These are phyloP conservation scores for Phytopythium litorale DNA, from an alignment of 352 stramenopile genomes.

Conservation along the genomic window DNA sequence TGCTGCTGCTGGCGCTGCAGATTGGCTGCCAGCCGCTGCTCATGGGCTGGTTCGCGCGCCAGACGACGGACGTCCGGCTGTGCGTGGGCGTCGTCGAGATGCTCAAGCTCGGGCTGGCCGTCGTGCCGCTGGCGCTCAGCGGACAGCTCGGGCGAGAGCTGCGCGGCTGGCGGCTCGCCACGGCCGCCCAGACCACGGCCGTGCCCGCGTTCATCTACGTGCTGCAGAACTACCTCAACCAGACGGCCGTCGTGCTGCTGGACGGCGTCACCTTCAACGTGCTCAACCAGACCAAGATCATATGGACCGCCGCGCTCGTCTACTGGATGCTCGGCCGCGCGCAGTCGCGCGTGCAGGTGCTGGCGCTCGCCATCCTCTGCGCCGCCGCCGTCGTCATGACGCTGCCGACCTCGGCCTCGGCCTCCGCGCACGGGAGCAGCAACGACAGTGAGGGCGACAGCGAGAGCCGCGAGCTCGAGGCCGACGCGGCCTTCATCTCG, in stretches of 20 bases:
- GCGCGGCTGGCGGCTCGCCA: slow-evolving; percentile 58
- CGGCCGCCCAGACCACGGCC: slow-evolving; percentile 58
- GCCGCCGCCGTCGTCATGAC: slow-evolving; percentile 77
- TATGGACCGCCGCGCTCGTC: slow-evolving; percentile 79
- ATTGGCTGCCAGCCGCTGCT: slow-evolving; percentile 77
- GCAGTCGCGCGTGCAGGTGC: slow-evolving; percentile 65
- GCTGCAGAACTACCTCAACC: slow-evolving; percentile 81
- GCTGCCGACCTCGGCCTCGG: slow-evolving; percentile 14
- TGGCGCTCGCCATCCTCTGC: slow-evolving; percentile 66
- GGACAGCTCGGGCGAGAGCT: slow-evolving; percentile 47
- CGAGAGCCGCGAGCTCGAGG: slow-evolving; percentile 4
- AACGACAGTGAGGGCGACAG: not conserved
- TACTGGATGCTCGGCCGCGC: slow-evolving; percentile 73
- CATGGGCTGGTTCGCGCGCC: slow-evolving; percentile 67
- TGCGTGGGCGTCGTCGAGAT: slow-evolving; percentile 73
- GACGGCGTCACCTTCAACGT: slow-evolving; percentile 85
- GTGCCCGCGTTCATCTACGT: slow-evolving; percentile 78
- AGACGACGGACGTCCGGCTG: slow-evolving; percentile 56
- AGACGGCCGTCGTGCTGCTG: slow-evolving; percentile 67
- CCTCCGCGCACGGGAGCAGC: not conserved
- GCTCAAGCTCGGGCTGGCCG: slow-evolving; percentile 64
- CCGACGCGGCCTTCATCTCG: slow-evolving; percentile 52
- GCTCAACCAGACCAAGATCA: slow-evolving; percentile 88
- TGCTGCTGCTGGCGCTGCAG: slow-evolving; percentile 64
- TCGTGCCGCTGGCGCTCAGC: slow-evolving; percentile 52